Percentiles rank a stretch among this genome's conserved stretches.
phyloP scores from a whole-genome alignment of 1,139 yeast genomes.

The Lizanozyma gosingica region DNA sequence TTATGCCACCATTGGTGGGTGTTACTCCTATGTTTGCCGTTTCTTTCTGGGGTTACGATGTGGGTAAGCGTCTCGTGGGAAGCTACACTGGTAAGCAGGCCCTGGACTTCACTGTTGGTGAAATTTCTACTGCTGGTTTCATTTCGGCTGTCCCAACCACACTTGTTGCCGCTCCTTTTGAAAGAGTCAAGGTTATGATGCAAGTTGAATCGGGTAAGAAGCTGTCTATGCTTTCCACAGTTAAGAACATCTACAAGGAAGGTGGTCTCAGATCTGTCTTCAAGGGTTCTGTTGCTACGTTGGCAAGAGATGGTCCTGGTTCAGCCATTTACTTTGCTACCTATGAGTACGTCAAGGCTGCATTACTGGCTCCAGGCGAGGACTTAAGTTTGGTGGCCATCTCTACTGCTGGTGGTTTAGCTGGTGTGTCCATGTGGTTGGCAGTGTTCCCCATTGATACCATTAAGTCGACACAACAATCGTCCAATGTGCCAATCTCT shows the following conservation, averaged over 20 bases:
- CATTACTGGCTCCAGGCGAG: conserved; percentile 46
- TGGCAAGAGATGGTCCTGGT: conserved; percentile 97
- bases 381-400: conserved; percentile 65
- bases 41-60: conserved; percentile 96
- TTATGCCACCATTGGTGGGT: conserved; percentile 81
- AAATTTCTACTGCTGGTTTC: conserved; percentile 92
- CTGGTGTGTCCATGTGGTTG: conserved; percentile 96
- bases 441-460: conserved; percentile 96
- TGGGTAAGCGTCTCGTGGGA: conserved; percentile 72
- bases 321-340: conserved; percentile 96
- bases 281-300: conserved; percentile 85
- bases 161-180: conserved; percentile 92
- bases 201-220: conserved; percentile 62
- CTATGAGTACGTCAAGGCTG: conserved; percentile 70
- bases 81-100: conserved; percentile 30
- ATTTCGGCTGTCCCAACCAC: conserved; percentile 93
- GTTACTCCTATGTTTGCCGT: conserved; percentile 99
- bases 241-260: conserved; percentile 59
- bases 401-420: conserved; percentile 86
- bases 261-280: conserved; percentile 84
- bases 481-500: conserved; percentile 47
- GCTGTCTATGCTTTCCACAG: conserved; percentile 50
- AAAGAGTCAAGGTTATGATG: conserved; percentile 88
- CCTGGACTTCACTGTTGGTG: conserved; percentile 47
- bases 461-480: conserved; percentile 77